phyloP scores from a whole-genome alignment of 306 rosid species.

The Begonia masoniana region DNA sequence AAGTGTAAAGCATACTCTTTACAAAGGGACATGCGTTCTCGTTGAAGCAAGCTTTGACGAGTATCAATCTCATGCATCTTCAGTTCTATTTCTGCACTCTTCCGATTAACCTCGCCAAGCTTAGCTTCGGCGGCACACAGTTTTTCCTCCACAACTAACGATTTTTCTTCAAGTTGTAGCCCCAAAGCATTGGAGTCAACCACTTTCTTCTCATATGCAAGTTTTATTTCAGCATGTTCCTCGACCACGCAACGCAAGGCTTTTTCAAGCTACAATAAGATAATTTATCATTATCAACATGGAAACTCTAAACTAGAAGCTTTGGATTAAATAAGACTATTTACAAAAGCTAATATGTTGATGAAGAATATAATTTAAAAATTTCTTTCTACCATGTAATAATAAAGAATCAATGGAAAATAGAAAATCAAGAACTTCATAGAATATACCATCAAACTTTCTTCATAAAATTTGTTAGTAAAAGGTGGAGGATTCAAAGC shows the following conservation, averaged over 20 bases:
- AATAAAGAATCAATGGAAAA: no score
- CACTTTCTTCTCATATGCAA: constrained; percentile 46
- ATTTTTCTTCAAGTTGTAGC: constrained; percentile 63
- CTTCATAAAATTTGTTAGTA: no score
- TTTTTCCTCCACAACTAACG: constrained; percentile 44
- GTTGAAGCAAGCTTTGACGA: constrained; percentile 50
- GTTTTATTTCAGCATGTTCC: constrained; percentile 41
- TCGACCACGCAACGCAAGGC: constrained; percentile 41
- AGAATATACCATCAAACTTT: no score
- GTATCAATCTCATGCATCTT: constrained; percentile 67
- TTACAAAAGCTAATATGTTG: no score
- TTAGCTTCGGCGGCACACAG: constrained; percentile 67
- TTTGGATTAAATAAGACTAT: not conserved
- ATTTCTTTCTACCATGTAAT: no score
- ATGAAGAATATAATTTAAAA: no score
- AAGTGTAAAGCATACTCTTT: constrained; percentile 42
- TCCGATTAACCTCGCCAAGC: constrained; percentile 61
- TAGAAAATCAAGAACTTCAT: no score
- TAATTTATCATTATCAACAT: constrained; percentile 7
- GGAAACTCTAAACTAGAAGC: constrained; percentile 8
- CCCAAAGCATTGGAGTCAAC: constrained; percentile 49
- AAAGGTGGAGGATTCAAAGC: no score
- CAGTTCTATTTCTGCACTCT: constrained; percentile 57
- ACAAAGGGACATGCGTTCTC: constrained; percentile 50
- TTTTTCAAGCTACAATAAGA: constrained; percentile 57